Base-by-base conservation (phyloP, 1,284 basidiomycete genomes). In the Heimioporus punctisporus region DNA sequence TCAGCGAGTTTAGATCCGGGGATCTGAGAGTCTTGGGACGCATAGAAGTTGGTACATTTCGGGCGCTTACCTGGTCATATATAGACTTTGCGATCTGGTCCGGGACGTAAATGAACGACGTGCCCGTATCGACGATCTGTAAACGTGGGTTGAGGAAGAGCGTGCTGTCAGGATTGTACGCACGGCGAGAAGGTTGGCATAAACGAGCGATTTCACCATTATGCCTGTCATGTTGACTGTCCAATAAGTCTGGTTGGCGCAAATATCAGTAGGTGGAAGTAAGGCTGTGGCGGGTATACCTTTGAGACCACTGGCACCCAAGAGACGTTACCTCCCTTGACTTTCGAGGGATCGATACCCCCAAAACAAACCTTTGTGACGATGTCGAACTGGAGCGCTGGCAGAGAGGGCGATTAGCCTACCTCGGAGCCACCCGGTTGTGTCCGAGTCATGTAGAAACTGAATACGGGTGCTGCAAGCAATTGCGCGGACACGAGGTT, bases 61-160 rank as follows among this genome's bases (percentile, higher is more conserved):
- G 6, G 1, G 6, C 19, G 21, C 57, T 48, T 28, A 80, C 81
- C 65, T 68, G 58, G 0, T 56, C 52, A 59, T 85, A 85, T 45
- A 86, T 73, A 8, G 64, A 51, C 2, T 63, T 50, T 2, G 76
- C 77, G 19, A 78, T 55, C 0, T 56, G 34, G 26, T 69, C 60
- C 2, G 84, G 80, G 9, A 84, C 48, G 63, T 86, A 85, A 42
- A 85, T 79, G 27, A 85, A 70, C 7, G 82, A 79, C 2, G 83
- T 84, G 10, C 86, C 85, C 0, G 83, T 84, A 62, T 87, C 85
- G 54, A 87, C 77, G 21, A 80, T 81, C 82, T 86, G 51, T 7
- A 25, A 6, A 54, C 46, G 42, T 26, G 41, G 40, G 50, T 48
- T 17, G 31, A 30, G 46, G 19, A 12, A 47, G 6, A 25, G 42